Evolutionary conservation across 169 alveolate genomes (phyloP).

Genomic region (Plasmodium berghei): DNA sequence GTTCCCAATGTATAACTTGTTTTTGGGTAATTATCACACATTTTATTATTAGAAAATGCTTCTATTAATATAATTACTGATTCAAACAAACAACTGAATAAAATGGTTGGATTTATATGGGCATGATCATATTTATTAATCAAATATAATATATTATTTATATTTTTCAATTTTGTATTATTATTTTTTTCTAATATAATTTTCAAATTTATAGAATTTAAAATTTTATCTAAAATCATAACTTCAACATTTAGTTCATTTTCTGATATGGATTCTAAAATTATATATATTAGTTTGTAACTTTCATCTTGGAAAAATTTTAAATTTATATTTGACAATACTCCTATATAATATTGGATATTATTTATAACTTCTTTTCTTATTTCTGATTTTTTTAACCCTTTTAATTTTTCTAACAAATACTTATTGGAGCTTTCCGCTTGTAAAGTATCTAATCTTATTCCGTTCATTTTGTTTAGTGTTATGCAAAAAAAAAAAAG

Average conservation of each 20-base stretch:
- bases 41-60: slow-evolving; percentile 8
- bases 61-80: slow-evolving; percentile 18
- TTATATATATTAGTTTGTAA: slow-evolving; percentile 26
- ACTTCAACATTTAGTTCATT: slow-evolving; percentile 40
- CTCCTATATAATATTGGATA: slow-evolving; percentile 36
- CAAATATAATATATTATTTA: slow-evolving; percentile 30
- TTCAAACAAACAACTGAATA: slow-evolving; percentile 39
- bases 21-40: not conserved
- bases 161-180: slow-evolving; percentile 15
- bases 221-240: slow-evolving; percentile 29
- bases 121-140: slow-evolving; percentile 18
- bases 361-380: slow-evolving; percentile 27
- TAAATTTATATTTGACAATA: slow-evolving; percentile 55
- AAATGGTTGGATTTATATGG: slow-evolving; percentile 18
- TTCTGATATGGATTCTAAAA: slow-evolving; percentile 11
- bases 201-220: slow-evolving; percentile 26
- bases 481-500: no score
- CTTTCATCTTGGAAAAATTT: slow-evolving; percentile 38
- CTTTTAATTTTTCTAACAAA: slow-evolving; percentile 10
- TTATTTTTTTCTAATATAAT: slow-evolving; percentile 28
- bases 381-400: not conserved
- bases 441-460: not conserved
- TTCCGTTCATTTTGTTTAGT: not conserved
- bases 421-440: not conserved
- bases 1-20: slow-evolving; percentile 14